These are phyloP conservation scores for Talaromyces borbonicus DNA, from an alignment of 495 filamentous ascomycete genomes.

Conservation along the genomic window DNA sequence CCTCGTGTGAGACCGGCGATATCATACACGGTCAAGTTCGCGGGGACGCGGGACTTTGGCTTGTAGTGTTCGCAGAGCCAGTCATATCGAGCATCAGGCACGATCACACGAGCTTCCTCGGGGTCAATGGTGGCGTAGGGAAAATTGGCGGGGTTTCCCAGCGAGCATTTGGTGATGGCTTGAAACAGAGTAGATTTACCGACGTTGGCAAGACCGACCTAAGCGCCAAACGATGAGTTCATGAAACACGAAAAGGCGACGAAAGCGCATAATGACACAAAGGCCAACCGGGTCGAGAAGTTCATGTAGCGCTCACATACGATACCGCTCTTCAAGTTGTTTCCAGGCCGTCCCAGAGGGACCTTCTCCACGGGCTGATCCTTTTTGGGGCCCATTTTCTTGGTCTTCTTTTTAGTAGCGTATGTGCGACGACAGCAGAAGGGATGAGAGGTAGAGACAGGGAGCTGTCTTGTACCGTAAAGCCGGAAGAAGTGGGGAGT, in stretches of 20 bases:
- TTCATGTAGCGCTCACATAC: conserved; percentile 54
- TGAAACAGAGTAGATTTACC: conserved; percentile 99
- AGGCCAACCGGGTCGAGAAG: not conserved
- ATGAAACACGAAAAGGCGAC: not conserved
- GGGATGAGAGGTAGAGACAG: conserved; percentile 8
- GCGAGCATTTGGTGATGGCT: conserved; percentile 93
- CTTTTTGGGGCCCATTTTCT: conserved; percentile 49
- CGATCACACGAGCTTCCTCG: conserved; percentile 95
- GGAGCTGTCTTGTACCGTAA: conserved; percentile 21
- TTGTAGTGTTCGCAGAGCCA: conserved; percentile 95
- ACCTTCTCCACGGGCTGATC: conserved; percentile 45
- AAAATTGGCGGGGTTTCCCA: conserved; percentile 99
- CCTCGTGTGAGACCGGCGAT: conserved; percentile 96
- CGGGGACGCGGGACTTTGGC: conserved; percentile 90
- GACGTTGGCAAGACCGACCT: conserved; percentile 98
- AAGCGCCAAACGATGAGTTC: conserved; percentile 11
- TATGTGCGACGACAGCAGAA: conserved; percentile 32
- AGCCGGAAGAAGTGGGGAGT: conserved; percentile 17
- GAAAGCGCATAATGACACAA: not conserved
- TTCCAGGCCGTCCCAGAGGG: conserved; percentile 83
- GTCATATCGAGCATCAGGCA: conserved; percentile 92
- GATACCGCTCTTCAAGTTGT: conserved; percentile 99
- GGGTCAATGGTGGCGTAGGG: conserved; percentile 98
- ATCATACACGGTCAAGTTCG: conserved; percentile 97
- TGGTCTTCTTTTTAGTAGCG: conserved; percentile 35